Base-by-base conservation (phyloP, 345 rosid species). In the Luvunga scandens region DNA sequence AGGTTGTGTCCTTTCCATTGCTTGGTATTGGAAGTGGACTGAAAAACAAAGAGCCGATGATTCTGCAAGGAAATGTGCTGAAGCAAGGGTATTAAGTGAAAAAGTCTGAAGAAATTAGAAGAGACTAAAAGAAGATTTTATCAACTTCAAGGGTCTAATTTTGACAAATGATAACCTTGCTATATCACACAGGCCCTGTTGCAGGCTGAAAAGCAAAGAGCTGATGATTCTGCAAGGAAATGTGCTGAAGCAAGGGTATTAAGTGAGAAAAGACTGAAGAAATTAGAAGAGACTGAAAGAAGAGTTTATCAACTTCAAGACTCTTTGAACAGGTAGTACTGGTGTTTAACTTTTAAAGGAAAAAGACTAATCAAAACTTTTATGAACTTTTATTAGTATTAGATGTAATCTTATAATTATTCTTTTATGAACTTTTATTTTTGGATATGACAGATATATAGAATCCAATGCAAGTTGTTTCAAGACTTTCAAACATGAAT, bases 31-130 rank as follows among this genome's bases (percentile, higher is more conserved):
- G 76, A 68, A 55, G 73, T 31, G 62, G 25, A 73, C 66, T n/a
- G 95, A 92, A 80, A 93, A 82, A 81, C 88, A 85, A 86, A 88
- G 98, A 90, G 98, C 98, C 66, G 94, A 93, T 75, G 84, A 85
- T 71, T 84, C 86, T 64, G 95, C 90, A 77, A 90, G 87, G 79
- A 88, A 85, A 84, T 89, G 83, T 72, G 75, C 84, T 67, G 93
- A 93, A 86, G 89, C 88, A 62, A 83, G 83, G 72, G 89, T 85
- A 85, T 75, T 88, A 79, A 87, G 92, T 79, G 97, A 92, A 88
- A 80, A 81, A 87, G 92, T 78, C 88, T 83, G n/a, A 81, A 81
- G 85, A 92, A 93, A 81, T 80, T 95, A 73, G 89, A 86, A 84
- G 97, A 93, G 84, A 87, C 98, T 36, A 92, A 93, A 79, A 85